Evolutionary conservation across 495 filamentous ascomycete species (phyloP), one percentile per base, ranked within the genome.

Genomic region (Penicillium mononematosum): DNA sequence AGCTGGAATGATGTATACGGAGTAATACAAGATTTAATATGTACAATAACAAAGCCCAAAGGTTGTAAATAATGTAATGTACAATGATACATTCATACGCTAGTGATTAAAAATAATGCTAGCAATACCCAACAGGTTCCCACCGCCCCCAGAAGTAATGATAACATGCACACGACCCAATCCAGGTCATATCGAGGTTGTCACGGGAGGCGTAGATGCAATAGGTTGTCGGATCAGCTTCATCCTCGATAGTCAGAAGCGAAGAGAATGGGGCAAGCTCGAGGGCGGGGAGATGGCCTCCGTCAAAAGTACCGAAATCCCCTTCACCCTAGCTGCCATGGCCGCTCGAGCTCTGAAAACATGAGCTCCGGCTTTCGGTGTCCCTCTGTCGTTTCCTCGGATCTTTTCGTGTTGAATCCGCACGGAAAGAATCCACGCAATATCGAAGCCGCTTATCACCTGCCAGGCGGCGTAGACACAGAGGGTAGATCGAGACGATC

Each of bases 71-170:
- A 66, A 62, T 69, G 55, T 69, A 69, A 62, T 69, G 55, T 69
- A 69, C 63, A 69, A 60, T 66, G 54, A 56, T 61, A 64, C 63
- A 60, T 68, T 64, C 60, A 62, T 64, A 55, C 43, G 53, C 58
- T 62, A 62, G 58, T 54, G 60, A 62, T 62, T 66, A 66, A 64
- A 52, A 58, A 68, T 68, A 66, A 66, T 57, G 65, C 60, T 59
- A 60, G 63, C 48, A 50, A 66, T 69, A 45, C 49, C 66, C 58
- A 62, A 59, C 53, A 29, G 38, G 32, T 34, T 50, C 36, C 11
- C 54, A 44, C 43, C 45, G 42, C 55, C 36, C 48, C 47, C 44
- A 29, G 41, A 31, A 39, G 43, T 42, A 38, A 32, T 16, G 38
- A 50, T 51, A 57, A 54, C 43, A 50, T 56, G 53, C 45, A 48